phyloP scores from a whole-genome alignment of 257 asterid genomes.

The Salvia miltiorrhiza region DNA sequence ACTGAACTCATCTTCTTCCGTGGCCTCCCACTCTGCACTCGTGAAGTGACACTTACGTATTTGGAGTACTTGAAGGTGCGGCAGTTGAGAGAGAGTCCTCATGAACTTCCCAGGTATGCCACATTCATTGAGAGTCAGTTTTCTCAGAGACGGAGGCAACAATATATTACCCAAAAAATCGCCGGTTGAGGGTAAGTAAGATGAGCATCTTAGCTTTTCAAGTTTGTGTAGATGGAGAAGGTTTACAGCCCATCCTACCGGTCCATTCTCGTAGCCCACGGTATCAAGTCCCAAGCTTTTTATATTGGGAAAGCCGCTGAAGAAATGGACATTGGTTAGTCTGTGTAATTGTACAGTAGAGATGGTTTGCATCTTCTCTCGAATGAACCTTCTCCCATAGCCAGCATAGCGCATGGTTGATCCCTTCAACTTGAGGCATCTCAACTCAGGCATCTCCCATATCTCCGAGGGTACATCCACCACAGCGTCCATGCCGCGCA shows the following conservation, averaged over 20 bases:
- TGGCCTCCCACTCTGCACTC: background rate
- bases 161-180: background rate
- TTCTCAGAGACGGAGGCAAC: slow-evolving; percentile 9
- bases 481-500: too few species aligned
- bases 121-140: background rate
- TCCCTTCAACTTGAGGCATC: background rate
- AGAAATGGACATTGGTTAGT: too few species aligned
- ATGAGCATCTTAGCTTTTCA: slow-evolving; percentile 6
- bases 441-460: background rate
- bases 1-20: background rate
- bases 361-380: background rate
- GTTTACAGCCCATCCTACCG: background rate
- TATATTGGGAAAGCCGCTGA: background rate
- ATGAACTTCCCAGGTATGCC: background rate
- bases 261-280: too few species aligned
- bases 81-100: background rate
- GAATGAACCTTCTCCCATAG: background rate
- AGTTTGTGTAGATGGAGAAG: background rate
- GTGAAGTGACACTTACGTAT: background rate
- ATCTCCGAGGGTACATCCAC: background rate
- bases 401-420: background rate
- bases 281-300: background rate
- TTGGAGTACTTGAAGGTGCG: slow-evolving; percentile 17
- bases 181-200: background rate
- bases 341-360: too few species aligned